Base-by-base conservation (phyloP, 2,329 filamentous ascomycete species). In the Lomentospora prolificans region DNA sequence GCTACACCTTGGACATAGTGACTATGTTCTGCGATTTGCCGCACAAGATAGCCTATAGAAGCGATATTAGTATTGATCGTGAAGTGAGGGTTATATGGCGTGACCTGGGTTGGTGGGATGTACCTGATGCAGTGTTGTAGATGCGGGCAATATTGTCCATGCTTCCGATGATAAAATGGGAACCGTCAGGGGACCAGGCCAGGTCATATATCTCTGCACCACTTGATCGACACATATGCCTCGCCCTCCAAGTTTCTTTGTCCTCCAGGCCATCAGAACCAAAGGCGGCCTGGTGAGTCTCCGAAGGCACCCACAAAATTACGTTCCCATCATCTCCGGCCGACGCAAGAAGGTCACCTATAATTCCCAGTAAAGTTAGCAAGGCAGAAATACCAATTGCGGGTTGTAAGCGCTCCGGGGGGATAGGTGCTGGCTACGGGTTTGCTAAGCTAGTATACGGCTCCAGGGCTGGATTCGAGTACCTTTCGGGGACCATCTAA, bases 111-210 rank as follows among this genome's bases (percentile, higher is more conserved):
- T 6, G 30, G n/a, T 51, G n/a, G 59, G 6, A 24, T 12, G 60
- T 75, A 91, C 89, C 92, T 64, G 88, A 94, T 61, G 88, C 86
- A 57, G 91, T 89, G 70, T 95, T 96, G 76, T 96, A 97, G 64
- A 99, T 97, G 58, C 92, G 83, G 57, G 94, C 91, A 67, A 97
- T 86, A 69, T 99, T 99, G 74, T 99, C 94, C 91, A 99, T 97
- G 73, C 94, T 97, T 39, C 94, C 94, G 24, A 95, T 96, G 64
- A 99, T 96, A 75, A 99, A 96, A 73, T 95, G 94, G 39, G 85
- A 77, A 39, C 89, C 90, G 70, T 99, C 94, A n/a, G 95, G 95
- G 51, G 94, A 97, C 95, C 94, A 99, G 53, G 94, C 94, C 57
- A 99, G 75, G 70, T 99, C 94, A 72, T 99, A 99, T 62, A 99